Evolutionary conservation across 1,284 basidiomycete species (phyloP), one percentile per base, ranked within the genome.

Genomic region (Tylopilus sp.): DNA sequence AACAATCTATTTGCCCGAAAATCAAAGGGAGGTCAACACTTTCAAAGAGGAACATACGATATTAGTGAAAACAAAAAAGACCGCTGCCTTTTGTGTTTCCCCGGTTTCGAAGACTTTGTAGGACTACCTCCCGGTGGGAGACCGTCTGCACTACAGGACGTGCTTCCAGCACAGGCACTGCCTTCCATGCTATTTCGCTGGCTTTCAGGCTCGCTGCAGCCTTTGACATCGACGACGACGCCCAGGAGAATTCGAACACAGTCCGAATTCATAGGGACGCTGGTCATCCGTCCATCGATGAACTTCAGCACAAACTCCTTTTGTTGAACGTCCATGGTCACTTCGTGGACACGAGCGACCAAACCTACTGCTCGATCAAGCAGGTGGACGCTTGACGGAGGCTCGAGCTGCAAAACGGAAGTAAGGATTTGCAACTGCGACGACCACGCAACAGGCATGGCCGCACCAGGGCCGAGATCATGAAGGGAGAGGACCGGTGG

Each of bases 11-110:
- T 41, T 47, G 49, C 1, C 5, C n/a, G 19, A 53, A 37, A 40
- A 50, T 53, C 35, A 58, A 52, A 20, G 46, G 15, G 49, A 49
- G 48, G 22, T 25, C 46, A 20, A 19, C 28, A 48, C 3, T 43
- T 31, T 11, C 11, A 39, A 28, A 48, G 17, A 40, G 8, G n/a
- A 36, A 58, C 54, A 76, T 72, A 86, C 79, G 83, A 79, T 54
- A 89, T 82, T 28, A 89, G 71, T 20, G 83, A 79, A 78, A 84
- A 84, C 45, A 89, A 72, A 52, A 88, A 66, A 17, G 85, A 86
- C 43, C 81, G 75, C 56, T 85, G 83, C 60, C 81, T 84, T 71
- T 78, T 80, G 57, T 82, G 81, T 56, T 75, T 78, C 17, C 60
- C 53, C 7, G 36, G 32, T 25, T 67, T 72, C 17, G 50, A 36